phyloP scores from a whole-genome alignment of 78 protist species.

The Protostelium mycophagum region DNA sequence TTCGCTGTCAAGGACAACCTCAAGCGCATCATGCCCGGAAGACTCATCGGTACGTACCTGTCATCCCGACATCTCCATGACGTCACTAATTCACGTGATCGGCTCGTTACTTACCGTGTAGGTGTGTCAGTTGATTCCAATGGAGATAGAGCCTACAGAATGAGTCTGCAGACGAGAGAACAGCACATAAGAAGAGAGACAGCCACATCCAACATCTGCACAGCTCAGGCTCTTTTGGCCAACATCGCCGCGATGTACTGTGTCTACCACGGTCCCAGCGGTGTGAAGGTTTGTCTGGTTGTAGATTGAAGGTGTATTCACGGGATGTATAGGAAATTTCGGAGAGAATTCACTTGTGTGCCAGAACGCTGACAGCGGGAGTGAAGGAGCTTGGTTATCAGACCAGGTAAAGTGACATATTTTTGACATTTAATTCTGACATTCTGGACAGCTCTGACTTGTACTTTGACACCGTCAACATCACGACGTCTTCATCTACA shows the following conservation, averaged over 20 bases:
- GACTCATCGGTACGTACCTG: slow-evolving; percentile 86
- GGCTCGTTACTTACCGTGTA: not conserved
- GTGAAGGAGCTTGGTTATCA: not conserved
- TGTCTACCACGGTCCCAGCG: slow-evolving; percentile 97
- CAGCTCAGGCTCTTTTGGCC: slow-evolving; percentile 98
- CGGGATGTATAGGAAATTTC: slow-evolving; percentile 20
- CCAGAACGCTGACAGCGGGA: slow-evolving; percentile 2
- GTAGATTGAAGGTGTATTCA: not conserved
- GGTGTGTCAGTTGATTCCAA: slow-evolving; percentile 61
- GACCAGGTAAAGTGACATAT: not conserved
- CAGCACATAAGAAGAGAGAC: slow-evolving; percentile 96
- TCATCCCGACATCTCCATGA: not conserved
- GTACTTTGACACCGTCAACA: slow-evolving; percentile 13
- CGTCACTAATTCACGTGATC: slow-evolving; percentile 1
- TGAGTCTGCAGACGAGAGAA: slow-evolving; percentile 98
- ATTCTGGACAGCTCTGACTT: not conserved
- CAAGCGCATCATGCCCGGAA: slow-evolving; percentile 93
- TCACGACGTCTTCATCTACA: slow-evolving; percentile 66
- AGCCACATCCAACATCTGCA: slow-evolving; percentile 96
- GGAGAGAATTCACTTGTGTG: slow-evolving; percentile 51
- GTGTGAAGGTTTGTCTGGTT: slow-evolving; percentile 48
- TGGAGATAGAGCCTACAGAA: slow-evolving; percentile 87
- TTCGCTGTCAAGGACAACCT: slow-evolving; percentile 72
- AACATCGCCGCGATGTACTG: slow-evolving; percentile 93
- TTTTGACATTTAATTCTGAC: not conserved